Evolutionary conservation across 768 basidiomycete genomes (phyloP).

Genomic region (Leccinum disarticulatum): DNA sequence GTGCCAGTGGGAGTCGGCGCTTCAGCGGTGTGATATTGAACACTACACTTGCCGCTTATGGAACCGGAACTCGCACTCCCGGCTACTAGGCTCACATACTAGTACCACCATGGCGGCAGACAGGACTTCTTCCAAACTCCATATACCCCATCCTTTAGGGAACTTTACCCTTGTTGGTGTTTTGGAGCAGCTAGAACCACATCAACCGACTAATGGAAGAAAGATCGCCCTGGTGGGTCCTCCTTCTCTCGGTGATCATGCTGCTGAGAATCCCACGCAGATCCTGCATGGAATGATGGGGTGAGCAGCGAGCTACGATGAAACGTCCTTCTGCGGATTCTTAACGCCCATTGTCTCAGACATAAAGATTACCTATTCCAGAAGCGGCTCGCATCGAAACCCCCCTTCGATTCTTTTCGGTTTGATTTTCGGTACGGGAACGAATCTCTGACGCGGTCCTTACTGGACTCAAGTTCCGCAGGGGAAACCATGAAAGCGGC

Average conservation of each 20-base stretch:
- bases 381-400: conserved; percentile 59
- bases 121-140: conserved; percentile 47
- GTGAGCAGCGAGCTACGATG: conserved; percentile 38
- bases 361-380: conserved; percentile 87
- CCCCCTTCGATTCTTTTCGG: conserved; percentile 79
- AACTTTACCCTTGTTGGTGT: conserved; percentile 53
- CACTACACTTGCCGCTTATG: conserved; percentile 28
- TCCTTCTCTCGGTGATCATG: conserved; percentile 5
- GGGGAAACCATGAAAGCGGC: conserved; percentile 76
- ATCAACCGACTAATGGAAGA: conserved; percentile 51
- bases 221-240: conserved; percentile 64
- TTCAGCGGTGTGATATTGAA: conserved; percentile 5
- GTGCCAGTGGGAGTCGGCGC: neutral
- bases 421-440: conserved; percentile 77
- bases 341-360: conserved; percentile 37
- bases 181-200: conserved; percentile 58
- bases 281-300: conserved; percentile 81
- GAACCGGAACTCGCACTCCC: conserved; percentile 8
- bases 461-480: conserved; percentile 27
- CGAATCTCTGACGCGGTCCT: conserved; percentile 1
- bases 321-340: neutral
- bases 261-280: conserved; percentile 39
- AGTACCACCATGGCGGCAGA: conserved; percentile 19
- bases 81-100: neutral
- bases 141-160: conserved; percentile 51